Base-by-base conservation (phyloP, 176 grass and related monocot genomes). In the Eragrostis nindensis region DNA sequence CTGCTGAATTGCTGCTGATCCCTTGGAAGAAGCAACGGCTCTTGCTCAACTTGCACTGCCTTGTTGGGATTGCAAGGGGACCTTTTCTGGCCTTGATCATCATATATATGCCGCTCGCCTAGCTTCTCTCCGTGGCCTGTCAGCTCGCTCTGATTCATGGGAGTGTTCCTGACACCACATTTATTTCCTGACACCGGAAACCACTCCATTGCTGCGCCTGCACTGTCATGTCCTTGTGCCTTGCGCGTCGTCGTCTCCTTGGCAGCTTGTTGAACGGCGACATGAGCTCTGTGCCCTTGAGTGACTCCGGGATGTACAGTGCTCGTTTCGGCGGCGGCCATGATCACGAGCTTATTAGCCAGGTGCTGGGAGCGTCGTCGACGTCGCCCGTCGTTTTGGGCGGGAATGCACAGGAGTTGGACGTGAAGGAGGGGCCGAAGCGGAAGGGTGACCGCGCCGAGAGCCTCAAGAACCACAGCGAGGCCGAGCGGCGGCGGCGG, bases 381-480 rank as follows among this genome's bases (percentile, higher is more conserved):
- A 68, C 64, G 44, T 68, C 80, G 85, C 24, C 73, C 2, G 36
- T 43, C 42, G 16, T 77, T 8, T 32, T 73, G 57, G 82, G 64
- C 59, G 81, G 71, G 47, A 73, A 54, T 19, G 19, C 63, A 36
- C 27, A 79, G 76, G 6, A 81, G 62, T 21, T 49, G 62, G 43
- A 53, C 73, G 1, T 11, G 73, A 53, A 62, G 41, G 74, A 56
- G 53, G 48, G 48, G 76, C 38, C 14, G 50, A 82, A 77, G 89
- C 80, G 68, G 70, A 81, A 79, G 65, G 79, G 69, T 0, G 72
- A 48, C 38, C 68, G 71, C 52, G 83, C 79, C 18, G 84, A 83
- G 19, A 99, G 90, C 0, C 86, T 95, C 73, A 99, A 87, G 85
- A 96, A 75, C 86, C 97, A 99, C 68, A 99, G 97, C 82, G 93